These are phyloP conservation scores for Lodderomyces orthopsilosis DNA, from an alignment of 1,139 yeast genomes.

Conservation along the genomic window DNA sequence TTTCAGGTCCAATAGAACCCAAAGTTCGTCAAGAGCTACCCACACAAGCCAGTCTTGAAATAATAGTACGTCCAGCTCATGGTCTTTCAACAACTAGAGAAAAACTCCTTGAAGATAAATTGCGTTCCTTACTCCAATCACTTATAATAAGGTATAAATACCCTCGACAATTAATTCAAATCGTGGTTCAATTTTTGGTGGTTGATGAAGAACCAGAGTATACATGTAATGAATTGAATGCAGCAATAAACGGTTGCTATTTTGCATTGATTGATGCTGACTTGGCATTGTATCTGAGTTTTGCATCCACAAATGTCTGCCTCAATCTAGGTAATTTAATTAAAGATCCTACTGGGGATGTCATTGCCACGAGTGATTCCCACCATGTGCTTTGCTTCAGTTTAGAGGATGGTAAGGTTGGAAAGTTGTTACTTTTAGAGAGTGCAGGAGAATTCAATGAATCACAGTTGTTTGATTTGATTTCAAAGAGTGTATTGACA, in stretches of 20 bases:
- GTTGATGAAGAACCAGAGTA: conserved; percentile 28
- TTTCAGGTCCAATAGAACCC: conserved; percentile 90
- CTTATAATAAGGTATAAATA: conserved; percentile 63
- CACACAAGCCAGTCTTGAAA: conserved; percentile 71
- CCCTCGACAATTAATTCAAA: conserved; percentile 83
- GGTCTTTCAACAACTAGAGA: conserved; percentile 82
- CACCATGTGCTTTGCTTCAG: conserved; percentile 68
- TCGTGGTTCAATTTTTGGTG: conserved; percentile 79
- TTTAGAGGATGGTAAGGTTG: conserved; percentile 49
- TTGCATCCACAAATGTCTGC: conserved; percentile 52
- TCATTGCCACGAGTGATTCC: conserved; percentile 48
- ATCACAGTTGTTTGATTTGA: conserved; percentile 46
- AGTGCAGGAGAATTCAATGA: conserved; percentile 70
- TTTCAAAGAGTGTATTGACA: conserved; percentile 46
- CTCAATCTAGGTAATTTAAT: conserved; percentile 29
- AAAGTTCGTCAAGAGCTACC: conserved; percentile 84
- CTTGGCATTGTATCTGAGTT: conserved; percentile 62
- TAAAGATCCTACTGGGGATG: conserved; percentile 41
- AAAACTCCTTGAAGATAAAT: conserved; percentile 66
- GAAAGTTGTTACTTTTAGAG: conserved; percentile 62
- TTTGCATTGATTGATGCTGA: conserved; percentile 81
- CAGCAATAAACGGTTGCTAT: conserved; percentile 68
- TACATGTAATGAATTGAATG: conserved; percentile 58
- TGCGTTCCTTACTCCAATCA: conserved; percentile 60
- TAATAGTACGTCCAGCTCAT: conserved; percentile 73